phyloP scores from a whole-genome alignment of 495 filamentous ascomycete species.

The Daldinia bambusicola region DNA sequence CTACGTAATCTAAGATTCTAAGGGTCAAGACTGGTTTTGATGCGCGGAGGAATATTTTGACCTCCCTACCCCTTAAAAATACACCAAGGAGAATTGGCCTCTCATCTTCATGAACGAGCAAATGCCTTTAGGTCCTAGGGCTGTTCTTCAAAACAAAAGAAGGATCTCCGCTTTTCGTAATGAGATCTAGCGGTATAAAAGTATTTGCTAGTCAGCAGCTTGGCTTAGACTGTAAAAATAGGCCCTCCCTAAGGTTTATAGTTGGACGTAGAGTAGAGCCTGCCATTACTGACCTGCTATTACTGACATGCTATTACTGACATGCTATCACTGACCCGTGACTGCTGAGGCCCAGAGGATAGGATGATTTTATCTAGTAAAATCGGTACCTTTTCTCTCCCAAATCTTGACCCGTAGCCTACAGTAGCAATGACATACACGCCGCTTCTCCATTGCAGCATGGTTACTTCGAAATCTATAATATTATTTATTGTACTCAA shows the following conservation, averaged over 20 bases:
- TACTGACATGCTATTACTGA: too few relatives aligned
- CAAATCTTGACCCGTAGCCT: not conserved
- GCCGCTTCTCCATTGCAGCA: not conserved
- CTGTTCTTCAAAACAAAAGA: slow-evolving; percentile 6
- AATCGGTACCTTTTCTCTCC: not conserved
- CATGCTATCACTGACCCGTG: too few relatives aligned
- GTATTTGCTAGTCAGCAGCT: slow-evolving; percentile 5
- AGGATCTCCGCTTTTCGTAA: slow-evolving; percentile 6
- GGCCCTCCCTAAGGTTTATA: slow-evolving; percentile 4
- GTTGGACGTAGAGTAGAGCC: not conserved
- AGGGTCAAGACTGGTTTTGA: slow-evolving; percentile 13
- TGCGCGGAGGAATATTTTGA: slow-evolving; percentile 29
- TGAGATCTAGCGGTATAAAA: slow-evolving; percentile 14
- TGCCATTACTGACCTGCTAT: slow-evolving; percentile 6
- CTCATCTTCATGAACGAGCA: slow-evolving; percentile 9
- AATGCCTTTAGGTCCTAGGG: not conserved
- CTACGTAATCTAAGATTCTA: slow-evolving; percentile 23
- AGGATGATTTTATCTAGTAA: not conserved
- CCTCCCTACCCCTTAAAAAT: slow-evolving; percentile 19
- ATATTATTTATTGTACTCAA: not conserved
- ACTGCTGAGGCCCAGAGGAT: not conserved
- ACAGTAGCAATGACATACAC: not conserved
- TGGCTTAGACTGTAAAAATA: not conserved
- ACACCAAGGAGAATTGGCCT: slow-evolving; percentile 15
- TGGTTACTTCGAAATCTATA: not conserved